These are phyloP conservation scores for Aspergillus novoparasiticus DNA, from an alignment of 2,329 filamentous ascomycete species.

Conservation along the genomic window DNA sequence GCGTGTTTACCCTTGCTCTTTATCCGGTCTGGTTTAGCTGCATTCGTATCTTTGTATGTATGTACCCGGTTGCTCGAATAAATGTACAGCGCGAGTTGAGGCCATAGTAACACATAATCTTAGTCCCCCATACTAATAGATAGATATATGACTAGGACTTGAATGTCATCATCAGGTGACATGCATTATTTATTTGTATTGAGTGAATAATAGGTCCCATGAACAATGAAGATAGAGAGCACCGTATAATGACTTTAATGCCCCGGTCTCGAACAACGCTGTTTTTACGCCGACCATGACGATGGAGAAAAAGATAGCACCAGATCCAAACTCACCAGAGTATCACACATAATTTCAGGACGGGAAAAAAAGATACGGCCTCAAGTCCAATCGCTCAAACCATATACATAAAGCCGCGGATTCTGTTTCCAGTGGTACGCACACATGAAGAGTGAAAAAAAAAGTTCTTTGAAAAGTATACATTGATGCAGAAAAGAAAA, in stretches of 20 bases:
- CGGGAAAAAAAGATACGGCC: not conserved
- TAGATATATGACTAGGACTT: not conserved
- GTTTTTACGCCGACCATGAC: conserved; percentile 12
- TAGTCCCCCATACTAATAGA: not conserved
- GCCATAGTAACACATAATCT: not conserved
- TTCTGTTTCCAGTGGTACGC: conserved; percentile 3
- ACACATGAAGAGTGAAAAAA: not conserved
- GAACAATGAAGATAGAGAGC: not conserved
- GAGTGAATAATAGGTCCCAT: not conserved
- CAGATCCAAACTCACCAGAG: conserved; percentile 9
- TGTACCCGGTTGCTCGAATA: not conserved
- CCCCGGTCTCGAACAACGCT: conserved; percentile 1
- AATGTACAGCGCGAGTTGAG: not conserved
- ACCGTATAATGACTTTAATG: conserved; percentile 3
- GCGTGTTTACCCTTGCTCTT: not conserved
- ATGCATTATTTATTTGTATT: not conserved
- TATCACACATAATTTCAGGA: conserved; percentile 12
- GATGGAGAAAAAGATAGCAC: conserved; percentile 2
- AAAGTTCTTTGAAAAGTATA: conserved; percentile 14
- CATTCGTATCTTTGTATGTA: not conserved
- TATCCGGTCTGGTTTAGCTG: not conserved
- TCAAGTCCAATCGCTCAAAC: conserved; percentile 16
- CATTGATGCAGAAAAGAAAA: conserved; percentile 10
- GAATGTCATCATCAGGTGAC: not conserved
- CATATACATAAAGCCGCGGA: conserved; percentile 21